Conservation (phyloP, 805 yeast genomes). For the Kodamaea fukazawae region DNA sequence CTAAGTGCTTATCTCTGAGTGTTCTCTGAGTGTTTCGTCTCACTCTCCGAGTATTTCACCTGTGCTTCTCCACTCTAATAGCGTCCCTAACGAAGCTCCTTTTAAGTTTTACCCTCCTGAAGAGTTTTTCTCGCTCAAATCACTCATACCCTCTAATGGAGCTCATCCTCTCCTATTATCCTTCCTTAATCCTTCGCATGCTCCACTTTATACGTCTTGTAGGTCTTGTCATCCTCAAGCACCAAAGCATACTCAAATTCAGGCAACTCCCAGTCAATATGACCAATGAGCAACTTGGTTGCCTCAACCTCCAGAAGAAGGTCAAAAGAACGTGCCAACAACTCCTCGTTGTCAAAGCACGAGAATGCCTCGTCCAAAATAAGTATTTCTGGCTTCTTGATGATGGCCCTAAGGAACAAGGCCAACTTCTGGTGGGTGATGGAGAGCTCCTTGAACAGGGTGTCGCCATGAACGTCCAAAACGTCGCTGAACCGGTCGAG, state of each 20-base stretch:
- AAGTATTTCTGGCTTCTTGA: slow-evolving; percentile 73
- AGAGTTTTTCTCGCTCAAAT: no score
- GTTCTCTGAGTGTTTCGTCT: no score
- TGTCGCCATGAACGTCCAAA: slow-evolving; percentile 36
- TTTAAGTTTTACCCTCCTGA: no score
- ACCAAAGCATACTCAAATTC: slow-evolving; percentile 48
- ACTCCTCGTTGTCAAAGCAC: slow-evolving; percentile 68
- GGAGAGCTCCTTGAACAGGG: slow-evolving; percentile 51
- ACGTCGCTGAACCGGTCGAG: slow-evolving; percentile 21
- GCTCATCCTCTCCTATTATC: no score
- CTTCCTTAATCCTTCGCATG: neutral
- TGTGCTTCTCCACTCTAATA: no score
- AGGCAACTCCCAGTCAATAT: slow-evolving; percentile 78
- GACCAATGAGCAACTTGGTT: slow-evolving; percentile 79
- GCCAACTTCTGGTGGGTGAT: slow-evolving; percentile 77
- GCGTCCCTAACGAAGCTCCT: no score
- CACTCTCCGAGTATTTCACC: no score
- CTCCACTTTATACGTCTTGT: neutral
- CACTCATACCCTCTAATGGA: no score
- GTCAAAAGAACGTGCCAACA: slow-evolving; percentile 17
- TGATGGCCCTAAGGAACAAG: slow-evolving; percentile 70
- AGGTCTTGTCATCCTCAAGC: slow-evolving; percentile 14
- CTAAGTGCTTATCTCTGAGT: no score
- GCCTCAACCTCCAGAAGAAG: slow-evolving; percentile 32
- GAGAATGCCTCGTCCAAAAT: slow-evolving; percentile 92